phyloP scores from a whole-genome alignment of 2,329 filamentous ascomycete genomes.

The Alternaria hordeiaustralica region DNA sequence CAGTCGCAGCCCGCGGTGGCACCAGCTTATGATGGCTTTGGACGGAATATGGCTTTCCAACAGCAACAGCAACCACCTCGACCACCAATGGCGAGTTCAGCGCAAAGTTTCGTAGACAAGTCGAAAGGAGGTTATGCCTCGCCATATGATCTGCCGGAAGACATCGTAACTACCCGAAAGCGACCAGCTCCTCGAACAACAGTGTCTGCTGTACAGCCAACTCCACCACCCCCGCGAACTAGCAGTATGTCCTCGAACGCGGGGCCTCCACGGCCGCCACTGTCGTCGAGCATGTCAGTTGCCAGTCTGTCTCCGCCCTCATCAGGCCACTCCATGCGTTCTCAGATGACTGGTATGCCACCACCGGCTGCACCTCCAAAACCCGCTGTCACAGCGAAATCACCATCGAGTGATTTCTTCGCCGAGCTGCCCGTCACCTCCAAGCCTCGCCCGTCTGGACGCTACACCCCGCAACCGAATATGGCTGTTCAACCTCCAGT shows the following conservation, averaged over 20 bases:
- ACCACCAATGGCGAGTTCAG: constrained; percentile 58
- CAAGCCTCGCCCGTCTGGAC: constrained; percentile 50
- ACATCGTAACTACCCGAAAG: constrained; percentile 75
- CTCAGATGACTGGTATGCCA: constrained; percentile 40
- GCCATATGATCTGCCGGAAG: constrained; percentile 93
- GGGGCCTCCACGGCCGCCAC: constrained; percentile 27
- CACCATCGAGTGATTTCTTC: constrained; percentile 53
- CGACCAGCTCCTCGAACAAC: constrained; percentile 49
- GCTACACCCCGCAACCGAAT: constrained; percentile 48
- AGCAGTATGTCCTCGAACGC: constrained; percentile 59
- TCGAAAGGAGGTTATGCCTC: constrained; percentile 91
- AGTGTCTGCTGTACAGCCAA: constrained; percentile 46
- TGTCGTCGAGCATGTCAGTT: constrained; percentile 41
- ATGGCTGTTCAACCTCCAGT: constrained; percentile 32
- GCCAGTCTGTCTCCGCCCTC: constrained; percentile 50
- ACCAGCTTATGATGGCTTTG: constrained; percentile 42
- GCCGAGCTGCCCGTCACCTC: constrained; percentile 55
- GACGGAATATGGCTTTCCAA: constrained; percentile 32
- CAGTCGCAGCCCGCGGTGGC: constrained; percentile 52
- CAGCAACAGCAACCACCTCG: constrained; percentile 49
- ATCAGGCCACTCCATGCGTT: constrained; percentile 47
- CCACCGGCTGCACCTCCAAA: constrained; percentile 31
- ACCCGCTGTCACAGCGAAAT: constrained; percentile 35
- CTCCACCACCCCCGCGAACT: constrained; percentile 65
- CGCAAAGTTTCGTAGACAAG: constrained; percentile 87